Evolutionary conservation across 1,284 basidiomycete species (phyloP), one percentile per base, ranked within the genome.

Genomic region (Rhodotorula glutinis): DNA sequence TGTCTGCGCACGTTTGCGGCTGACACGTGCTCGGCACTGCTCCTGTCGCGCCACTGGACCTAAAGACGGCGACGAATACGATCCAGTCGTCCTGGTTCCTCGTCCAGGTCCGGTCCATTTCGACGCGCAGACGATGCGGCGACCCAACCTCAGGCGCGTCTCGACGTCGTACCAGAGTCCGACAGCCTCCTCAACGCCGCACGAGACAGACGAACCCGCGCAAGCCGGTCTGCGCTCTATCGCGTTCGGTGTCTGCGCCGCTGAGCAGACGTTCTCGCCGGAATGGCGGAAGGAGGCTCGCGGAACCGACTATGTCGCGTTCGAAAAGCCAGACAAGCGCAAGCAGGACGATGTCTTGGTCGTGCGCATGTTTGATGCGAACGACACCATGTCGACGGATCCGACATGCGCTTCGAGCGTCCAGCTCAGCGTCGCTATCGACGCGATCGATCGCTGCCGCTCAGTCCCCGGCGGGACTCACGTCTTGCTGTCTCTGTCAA

Each of bases 401-500:
- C 33, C 49, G 51, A 49, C 51, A 0, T 29, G 19, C n/a, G 40
- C 52, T 25, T 23, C 41, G 30, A 58, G 56, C 27, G 58, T 54
- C 11, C 52, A 53, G 2, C 23, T 62, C 17, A 40, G 30, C 0
- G 13, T 66, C 52, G 56, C 61, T 27, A 10, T 29, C 29, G 33
- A 40, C 29, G 19, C 53, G 13, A n/a, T 66, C 51, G 52, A 51
- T 25, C 25, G 27, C 1, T 33, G 30, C 14, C 44, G 47, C 38
- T n/a, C 13, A 8, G 10, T 3, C 2, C 4, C 44, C 16, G 56
- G 40, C 41, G 46, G 60, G 0, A 43, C 30, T 3, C 49, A 52
- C 13, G 19, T 66, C 43, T 62, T 54, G 55, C 52, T 66, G 44
- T 43, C 43, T 23, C 52, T 66, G 19, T 52, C 55, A 16, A 33